Conservation (phyloP, 2,329 filamentous ascomycete genomes). For the Sporothrix inflata region DNA sequence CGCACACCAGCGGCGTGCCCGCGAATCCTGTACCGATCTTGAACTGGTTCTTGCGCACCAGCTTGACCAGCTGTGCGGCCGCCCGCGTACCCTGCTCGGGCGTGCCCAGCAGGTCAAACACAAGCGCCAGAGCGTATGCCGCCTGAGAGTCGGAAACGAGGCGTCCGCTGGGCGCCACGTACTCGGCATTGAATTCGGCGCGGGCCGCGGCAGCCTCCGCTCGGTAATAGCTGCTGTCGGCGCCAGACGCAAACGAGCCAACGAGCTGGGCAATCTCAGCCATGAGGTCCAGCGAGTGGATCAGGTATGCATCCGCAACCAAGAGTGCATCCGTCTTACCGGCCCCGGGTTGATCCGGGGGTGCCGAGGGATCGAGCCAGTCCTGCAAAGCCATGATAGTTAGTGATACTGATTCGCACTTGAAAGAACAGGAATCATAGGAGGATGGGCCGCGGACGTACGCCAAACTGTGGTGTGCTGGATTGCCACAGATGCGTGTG, state of each 20-base stretch:
- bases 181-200: too few species aligned
- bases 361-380: conserved; percentile 48
- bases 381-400: too few species aligned
- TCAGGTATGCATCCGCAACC: conserved; percentile 46
- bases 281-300: too few species aligned
- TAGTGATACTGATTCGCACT: too few species aligned
- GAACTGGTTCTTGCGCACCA: conserved; percentile 10
- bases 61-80: not conserved
- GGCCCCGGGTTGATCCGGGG: conserved; percentile 41
- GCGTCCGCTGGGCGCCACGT: not conserved
- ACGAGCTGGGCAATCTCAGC: too few species aligned
- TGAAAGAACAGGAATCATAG: too few species aligned
- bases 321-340: conserved; percentile 43
- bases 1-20: conserved; percentile 32
- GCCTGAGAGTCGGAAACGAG: not conserved
- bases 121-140: not conserved
- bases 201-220: too few species aligned
- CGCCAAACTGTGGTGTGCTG: conserved; percentile 43
- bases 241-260: too few species aligned
- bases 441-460: too few species aligned
- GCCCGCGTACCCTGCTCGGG: not conserved
- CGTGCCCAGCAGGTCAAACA: not conserved
- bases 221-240: too few species aligned
- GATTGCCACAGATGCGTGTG: too few species aligned
- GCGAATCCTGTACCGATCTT: conserved; percentile 36